Percentiles rank a stretch among this genome's conserved stretches.
phyloP scores from a whole-genome alignment of 306 rosid species.

The Gleditsia sinensis region DNA sequence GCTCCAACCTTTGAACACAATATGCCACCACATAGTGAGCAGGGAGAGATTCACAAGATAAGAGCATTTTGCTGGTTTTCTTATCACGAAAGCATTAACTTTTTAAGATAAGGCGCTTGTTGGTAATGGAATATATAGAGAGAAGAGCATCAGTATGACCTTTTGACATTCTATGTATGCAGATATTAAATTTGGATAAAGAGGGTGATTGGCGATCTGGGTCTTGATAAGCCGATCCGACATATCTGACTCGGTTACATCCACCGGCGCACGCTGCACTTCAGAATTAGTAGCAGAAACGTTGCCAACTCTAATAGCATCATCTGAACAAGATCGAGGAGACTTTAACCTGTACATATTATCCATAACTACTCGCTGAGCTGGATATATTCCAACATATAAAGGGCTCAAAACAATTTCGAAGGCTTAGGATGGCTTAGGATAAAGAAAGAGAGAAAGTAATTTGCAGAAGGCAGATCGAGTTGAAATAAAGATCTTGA shows the following conservation, averaged over 20 bases:
- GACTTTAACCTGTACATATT: constrained; percentile 16
- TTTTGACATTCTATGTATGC: constrained; percentile 80
- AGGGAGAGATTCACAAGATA: neutral
- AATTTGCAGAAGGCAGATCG: neutral
- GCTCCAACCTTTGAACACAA: constrained; percentile 70
- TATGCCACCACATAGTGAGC: neutral
- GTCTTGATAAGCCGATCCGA: constrained; percentile 55
- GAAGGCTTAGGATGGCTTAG: too few species aligned
- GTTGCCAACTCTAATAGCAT: constrained; percentile 20
- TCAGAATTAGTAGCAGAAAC: constrained; percentile 8
- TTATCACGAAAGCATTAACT: too few species aligned
- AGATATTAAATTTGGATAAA: constrained; percentile 63
- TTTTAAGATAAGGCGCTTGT: too few species aligned
- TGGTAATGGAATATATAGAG: too few species aligned
- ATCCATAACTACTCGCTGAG: constrained; percentile 18
- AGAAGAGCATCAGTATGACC: constrained; percentile 28
- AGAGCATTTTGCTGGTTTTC: neutral
- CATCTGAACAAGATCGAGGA: constrained; percentile 4
- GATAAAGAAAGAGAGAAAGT: neutral
- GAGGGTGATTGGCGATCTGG: constrained; percentile 82
- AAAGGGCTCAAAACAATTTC: too few species aligned
- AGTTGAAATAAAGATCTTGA: neutral
- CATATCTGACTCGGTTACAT: constrained; percentile 33
- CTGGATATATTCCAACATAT: neutral
- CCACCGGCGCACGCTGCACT: constrained; percentile 41